Evolutionary conservation across 2,329 filamentous ascomycete genomes (phyloP), one percentile per base, ranked within the genome.

Genomic region (Teratosphaeriaceae sp.): DNA sequence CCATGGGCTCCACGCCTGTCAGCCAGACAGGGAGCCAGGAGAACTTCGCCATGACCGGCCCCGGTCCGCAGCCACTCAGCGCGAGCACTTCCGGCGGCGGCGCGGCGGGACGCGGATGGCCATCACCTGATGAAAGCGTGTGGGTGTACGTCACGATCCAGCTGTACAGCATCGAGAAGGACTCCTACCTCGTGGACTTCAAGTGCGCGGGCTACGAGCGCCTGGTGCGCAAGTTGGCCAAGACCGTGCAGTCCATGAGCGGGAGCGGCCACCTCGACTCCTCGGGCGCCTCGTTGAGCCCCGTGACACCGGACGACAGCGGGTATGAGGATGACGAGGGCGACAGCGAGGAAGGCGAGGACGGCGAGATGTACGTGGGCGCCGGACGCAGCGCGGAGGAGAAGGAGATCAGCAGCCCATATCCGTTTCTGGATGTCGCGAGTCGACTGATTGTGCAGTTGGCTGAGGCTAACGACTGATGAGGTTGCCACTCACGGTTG

Each of bases 131-230:
- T 40, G 79, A 88, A 50, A 84, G 85, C 43, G 81, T 94, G n/a
- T 90, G 85, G 61, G 84, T 97, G 58, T 92, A 95, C 61, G 80
- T 98, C 62, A 89, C 94, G 52, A 96, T 98, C 50, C 92, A 96
- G 63, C 82, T 96, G 40, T 96, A 96, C 66, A 84, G 88, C 60
- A 88, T 97, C 72, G 90, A 97, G 64, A 80, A 82, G 45, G 84
- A 86, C 43, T 90, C 92, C 52, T 97, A 90, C 65, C 82, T 98
- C 49, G 92, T 98, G 38, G 92, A 98, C 64, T 98, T 98, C 74
- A 97, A 96, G 64, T 97, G 90, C 64, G 89, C 92, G 12, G 92
- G 92, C 16, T 98, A 98, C 67, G 92, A 98, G 69, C 87, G 92
- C 43, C 83, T 90, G 38, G 79, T 83, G 2, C 56, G 59, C 8